Evolutionary conservation across 1,139 yeast species (phyloP).

Genomic region (Kluyveromyces sp.): DNA sequence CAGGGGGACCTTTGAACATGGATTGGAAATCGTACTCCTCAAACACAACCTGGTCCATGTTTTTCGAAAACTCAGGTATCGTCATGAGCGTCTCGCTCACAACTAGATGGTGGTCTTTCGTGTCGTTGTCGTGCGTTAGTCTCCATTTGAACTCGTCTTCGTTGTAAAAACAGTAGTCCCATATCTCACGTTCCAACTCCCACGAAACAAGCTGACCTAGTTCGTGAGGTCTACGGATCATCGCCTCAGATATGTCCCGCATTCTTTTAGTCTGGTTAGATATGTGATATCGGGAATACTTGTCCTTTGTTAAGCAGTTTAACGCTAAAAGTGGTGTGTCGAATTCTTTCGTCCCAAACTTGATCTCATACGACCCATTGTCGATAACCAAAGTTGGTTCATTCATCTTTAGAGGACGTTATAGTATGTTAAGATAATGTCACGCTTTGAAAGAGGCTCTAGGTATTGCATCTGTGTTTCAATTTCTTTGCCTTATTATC

Average conservation of each 20-base stretch:
- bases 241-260: slow-evolving; percentile 68
- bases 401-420: slow-evolving; percentile 11
- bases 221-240: slow-evolving; percentile 75
- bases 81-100: slow-evolving; percentile 68
- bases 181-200: slow-evolving; percentile 86
- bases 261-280: slow-evolving; percentile 64
- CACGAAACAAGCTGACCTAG: slow-evolving; percentile 85
- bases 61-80: slow-evolving; percentile 72
- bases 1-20: slow-evolving; percentile 42
- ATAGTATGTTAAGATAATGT: no score
- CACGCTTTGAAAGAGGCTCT: no score
- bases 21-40: slow-evolving; percentile 84
- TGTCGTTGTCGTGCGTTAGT: slow-evolving; percentile 14
- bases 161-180: slow-evolving; percentile 69
- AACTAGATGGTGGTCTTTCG: slow-evolving; percentile 32
- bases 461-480: no score
- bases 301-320: slow-evolving; percentile 67
- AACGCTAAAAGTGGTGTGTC: slow-evolving; percentile 44
- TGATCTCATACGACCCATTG: slow-evolving; percentile 81
- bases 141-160: slow-evolving; percentile 28
- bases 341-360: slow-evolving; percentile 50
- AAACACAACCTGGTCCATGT: slow-evolving; percentile 85
- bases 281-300: slow-evolving; percentile 64
- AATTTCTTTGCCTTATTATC: no score
- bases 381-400: slow-evolving; percentile 42